Evolutionary conservation across 1,284 basidiomycete species (phyloP).

Genomic region (Ustilago tritici): DNA sequence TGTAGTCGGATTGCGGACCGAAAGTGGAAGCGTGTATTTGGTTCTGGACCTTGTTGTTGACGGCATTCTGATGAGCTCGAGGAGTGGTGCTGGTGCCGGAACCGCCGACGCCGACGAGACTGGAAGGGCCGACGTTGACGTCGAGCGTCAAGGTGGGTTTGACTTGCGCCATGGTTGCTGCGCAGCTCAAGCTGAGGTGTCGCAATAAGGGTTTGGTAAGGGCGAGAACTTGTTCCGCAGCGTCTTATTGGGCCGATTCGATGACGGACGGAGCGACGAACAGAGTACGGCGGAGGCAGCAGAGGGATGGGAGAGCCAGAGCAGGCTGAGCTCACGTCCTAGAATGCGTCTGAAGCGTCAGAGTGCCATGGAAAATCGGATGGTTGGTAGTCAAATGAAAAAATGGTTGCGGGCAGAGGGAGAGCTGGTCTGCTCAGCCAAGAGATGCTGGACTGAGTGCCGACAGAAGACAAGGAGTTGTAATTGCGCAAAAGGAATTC

Average conservation of each 20-base stretch:
- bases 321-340: not conserved
- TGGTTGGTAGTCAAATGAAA: not conserved
- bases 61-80: slow-evolving; percentile 41
- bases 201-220: not conserved
- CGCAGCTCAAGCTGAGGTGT: not conserved
- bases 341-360: not conserved
- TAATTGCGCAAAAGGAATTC: not conserved
- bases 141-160: slow-evolving; percentile 61
- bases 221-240: not conserved
- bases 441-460: not conserved
- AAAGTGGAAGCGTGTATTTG: slow-evolving; percentile 53
- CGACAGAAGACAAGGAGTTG: not conserved
- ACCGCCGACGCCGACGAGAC: slow-evolving; percentile 39
- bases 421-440: not conserved
- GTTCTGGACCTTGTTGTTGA: slow-evolving; percentile 44
- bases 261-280: too few relatives aligned
- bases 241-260: too few relatives aligned
- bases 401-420: not conserved
- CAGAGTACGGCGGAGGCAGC: too few relatives aligned
- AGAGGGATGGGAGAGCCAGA: not conserved
- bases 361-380: not conserved
- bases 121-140: slow-evolving; percentile 50
- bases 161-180: slow-evolving; percentile 52
- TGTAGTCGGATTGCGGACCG: slow-evolving; percentile 28
- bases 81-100: slow-evolving; percentile 50